Base-by-base conservation (phyloP, 140 eudicot species). In the Oenanthe javanica region DNA sequence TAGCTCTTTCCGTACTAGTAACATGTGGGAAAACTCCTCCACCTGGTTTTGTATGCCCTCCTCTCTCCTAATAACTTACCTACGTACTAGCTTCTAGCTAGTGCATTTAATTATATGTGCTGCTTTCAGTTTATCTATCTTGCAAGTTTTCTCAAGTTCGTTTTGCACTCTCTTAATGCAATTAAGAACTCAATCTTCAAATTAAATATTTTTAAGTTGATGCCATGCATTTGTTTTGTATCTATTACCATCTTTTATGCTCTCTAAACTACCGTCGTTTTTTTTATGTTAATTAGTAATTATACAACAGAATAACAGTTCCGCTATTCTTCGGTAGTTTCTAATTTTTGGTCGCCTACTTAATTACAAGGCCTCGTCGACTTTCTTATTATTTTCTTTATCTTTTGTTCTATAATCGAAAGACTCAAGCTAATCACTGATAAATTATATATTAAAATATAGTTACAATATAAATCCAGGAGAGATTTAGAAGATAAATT, bases 1-100 rank as follows among this genome's bases (percentile, higher is more conserved):
- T 94, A 76, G 91, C 94, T 19, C 96, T 94, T 66, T 88, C 83
- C 80, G 88, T 91, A 48, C 84, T 94, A 50, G 85, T 85, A 23
- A 92, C 93, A 52, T 94, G 98, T 86, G 98, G 97, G 36, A n/a
- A 81, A 57, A 87, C 82, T 1, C 93, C 96, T 79, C 98, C 98
- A 51, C 91, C 93, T 83, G 98, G 98, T 79, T 94, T 94, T 83
- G 83, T 87, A 36, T 94, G 98, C 69, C 98, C 98, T 51, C 96
- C 97, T 63, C 89, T 87, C 71, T 85, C 71, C 4, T 72, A 52
- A 54, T 42, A 42, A 9, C 45, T 11, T 36, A n/a, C 40, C 36
- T 4, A 46, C 49, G 1, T 48, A 25, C 70, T 77, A 5, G 2
- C 19, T 31, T 23, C 12, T 18, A 48, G 16, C 25, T 27, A n/a